Evolutionary conservation across 2,329 filamentous ascomycete genomes (phyloP).

Genomic region (Apiospora pterosperma): DNA sequence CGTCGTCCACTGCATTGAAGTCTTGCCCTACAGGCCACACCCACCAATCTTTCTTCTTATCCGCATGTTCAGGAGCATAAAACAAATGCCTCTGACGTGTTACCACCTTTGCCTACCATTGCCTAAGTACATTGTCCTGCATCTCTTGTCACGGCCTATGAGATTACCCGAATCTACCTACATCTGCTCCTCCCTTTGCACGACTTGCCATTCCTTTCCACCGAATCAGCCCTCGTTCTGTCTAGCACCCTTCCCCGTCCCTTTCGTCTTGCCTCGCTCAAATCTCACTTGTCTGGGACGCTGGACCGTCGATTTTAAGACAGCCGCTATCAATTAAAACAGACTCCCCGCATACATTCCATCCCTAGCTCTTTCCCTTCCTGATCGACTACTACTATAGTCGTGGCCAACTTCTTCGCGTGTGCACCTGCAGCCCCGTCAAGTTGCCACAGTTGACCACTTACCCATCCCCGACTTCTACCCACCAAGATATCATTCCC

Average conservation of each 20-base stretch:
- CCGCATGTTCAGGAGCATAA: slow-evolving; percentile 24
- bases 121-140: slow-evolving; percentile 25
- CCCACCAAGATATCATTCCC: slow-evolving; percentile 11
- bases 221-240: slow-evolving; percentile 2
- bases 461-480: background rate
- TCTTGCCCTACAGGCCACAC: slow-evolving; percentile 16
- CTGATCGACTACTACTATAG: background rate
- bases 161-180: slow-evolving; percentile 22
- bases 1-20: slow-evolving; percentile 1
- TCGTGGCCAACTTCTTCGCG: background rate
- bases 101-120: slow-evolving; percentile 28
- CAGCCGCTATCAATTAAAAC: slow-evolving; percentile 1
- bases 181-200: background rate
- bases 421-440: slow-evolving; percentile 3
- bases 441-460: background rate
- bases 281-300: background rate
- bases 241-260: background rate
- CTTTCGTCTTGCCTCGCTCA: background rate
- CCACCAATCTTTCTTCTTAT: slow-evolving; percentile 23
- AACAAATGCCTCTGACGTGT: slow-evolving; percentile 32
- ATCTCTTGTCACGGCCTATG: slow-evolving; percentile 26
- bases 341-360: background rate
- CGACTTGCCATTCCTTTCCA: background rate
- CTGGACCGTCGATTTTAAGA: background rate
- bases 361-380: background rate